Conservation (phyloP, 2,329 filamentous ascomycete species). For the Fusarium albidum region DNA sequence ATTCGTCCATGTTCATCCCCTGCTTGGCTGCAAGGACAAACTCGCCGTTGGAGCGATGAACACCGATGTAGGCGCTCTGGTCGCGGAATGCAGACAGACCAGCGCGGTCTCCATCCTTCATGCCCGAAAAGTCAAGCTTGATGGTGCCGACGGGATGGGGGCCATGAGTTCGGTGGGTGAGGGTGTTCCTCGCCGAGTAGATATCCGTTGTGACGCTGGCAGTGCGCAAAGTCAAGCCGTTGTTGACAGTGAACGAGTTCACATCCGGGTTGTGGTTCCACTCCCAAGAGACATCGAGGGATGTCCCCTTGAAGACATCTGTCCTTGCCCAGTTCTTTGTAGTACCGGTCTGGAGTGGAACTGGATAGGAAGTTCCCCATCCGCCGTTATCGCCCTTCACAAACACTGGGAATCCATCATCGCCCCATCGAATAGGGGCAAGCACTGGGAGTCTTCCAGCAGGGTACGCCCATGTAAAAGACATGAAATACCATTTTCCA, state of each 20-base stretch:
- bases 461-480: conserved; percentile 64
- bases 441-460: conserved; percentile 65
- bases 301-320: conserved; percentile 54
- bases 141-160: conserved; percentile 58
- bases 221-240: conserved; percentile 56
- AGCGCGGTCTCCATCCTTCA: conserved; percentile 60
- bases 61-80: conserved; percentile 59
- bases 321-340: conserved; percentile 45
- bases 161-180: conserved; percentile 57
- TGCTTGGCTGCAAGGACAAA: conserved; percentile 47
- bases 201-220: conserved; percentile 62
- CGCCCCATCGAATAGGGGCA: conserved; percentile 61
- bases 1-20: conserved; percentile 49
- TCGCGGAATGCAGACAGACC: conserved; percentile 64
- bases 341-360: conserved; percentile 39
- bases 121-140: conserved; percentile 55
- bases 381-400: conserved; percentile 52
- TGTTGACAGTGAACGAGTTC: conserved; percentile 52
- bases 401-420: conserved; percentile 59
- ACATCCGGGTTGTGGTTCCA: conserved; percentile 70
- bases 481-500: conserved; percentile 67
- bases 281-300: conserved; percentile 59
- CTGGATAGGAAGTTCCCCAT: conserved; percentile 57
- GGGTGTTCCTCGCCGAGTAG: conserved; percentile 55
- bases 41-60: conserved; percentile 45